Evolutionary conservation across 768 basidiomycete genomes (phyloP).

Genomic region (Pleurotus giganteus): DNA sequence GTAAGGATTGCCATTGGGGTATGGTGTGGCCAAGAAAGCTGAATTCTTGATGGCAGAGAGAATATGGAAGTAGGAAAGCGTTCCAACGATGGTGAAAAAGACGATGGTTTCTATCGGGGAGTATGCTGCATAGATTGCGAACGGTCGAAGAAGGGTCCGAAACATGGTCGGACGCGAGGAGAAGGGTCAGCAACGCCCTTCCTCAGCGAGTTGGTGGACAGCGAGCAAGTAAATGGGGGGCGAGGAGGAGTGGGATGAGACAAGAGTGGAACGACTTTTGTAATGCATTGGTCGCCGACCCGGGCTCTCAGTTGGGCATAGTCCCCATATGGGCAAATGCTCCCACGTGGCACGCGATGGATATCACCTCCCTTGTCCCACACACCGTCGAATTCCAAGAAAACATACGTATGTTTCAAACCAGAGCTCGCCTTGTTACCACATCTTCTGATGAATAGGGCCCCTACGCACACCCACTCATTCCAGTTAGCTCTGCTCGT

Average conservation of each 20-base stretch:
- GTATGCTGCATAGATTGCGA: slow-evolving; percentile 71
- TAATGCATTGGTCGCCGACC: slow-evolving; percentile 1
- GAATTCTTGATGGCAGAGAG: slow-evolving; percentile 89
- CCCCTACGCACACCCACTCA: no score
- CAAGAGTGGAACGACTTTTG: slow-evolving; percentile 10
- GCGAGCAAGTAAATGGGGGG: background rate
- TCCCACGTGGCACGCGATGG: slow-evolving; percentile 7
- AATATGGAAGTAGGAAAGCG: slow-evolving; percentile 93
- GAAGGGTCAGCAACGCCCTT: background rate
- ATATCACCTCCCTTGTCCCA: background rate
- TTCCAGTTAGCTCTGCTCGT: no score
- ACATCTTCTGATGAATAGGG: no score
- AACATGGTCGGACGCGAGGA: background rate
- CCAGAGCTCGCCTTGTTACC: no score
- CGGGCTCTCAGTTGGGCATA: background rate
- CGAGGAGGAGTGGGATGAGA: background rate
- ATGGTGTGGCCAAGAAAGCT: slow-evolving; percentile 64
- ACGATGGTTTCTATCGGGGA: slow-evolving; percentile 90
- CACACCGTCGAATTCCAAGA: background rate
- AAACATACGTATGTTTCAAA: background rate
- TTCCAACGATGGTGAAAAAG: slow-evolving; percentile 83
- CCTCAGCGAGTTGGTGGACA: background rate
- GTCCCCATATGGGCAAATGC: background rate
- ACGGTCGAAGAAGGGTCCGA: slow-evolving; percentile 29
- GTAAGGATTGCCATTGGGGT: slow-evolving; percentile 23